Base-by-base conservation (phyloP, 441 rosid species). In the Metrosideros polymorpha region DNA sequence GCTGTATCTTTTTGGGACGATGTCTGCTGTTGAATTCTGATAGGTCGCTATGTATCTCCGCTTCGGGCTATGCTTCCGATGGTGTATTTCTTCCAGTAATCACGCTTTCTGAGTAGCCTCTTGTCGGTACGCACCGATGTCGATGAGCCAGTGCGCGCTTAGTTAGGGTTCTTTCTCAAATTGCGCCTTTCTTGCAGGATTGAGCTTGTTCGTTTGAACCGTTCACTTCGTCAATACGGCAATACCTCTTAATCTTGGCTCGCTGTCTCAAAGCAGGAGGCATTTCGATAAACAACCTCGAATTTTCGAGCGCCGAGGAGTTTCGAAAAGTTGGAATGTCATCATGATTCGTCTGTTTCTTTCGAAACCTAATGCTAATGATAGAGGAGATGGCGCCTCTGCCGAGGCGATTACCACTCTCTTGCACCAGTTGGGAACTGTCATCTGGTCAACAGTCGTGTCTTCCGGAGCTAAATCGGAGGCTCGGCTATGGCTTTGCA, bases 401-500 rank as follows among this genome's bases (percentile, higher is more conserved):
- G 83, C 89, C 55, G 85, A 91, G 89, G 85, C 50, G 76, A 87
- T 93, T 86, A 85, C 92, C 25, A 88, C 93, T 61, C 94, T 90
- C 85, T 89, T 96, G 85, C 90, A 90, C 63, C 85, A 90, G 82
- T 87, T 96, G 79, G 92, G 91, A 56, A 90, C 95, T 27, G 91
- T 91, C 71, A 84, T 97, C 84, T 93, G 96, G 93, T 91, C 96
- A 18, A 27, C 83, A 43, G 43, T 96, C 83, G 91, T 92, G 35
- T 87, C 91, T 25, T 85, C 87, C 24, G 96, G 92, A 59, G 94
- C 95, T 50, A 90, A 95, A 79, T 94, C 98, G 45, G 99, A 95
- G 91, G 95, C 99, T 89, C 95, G 93, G 18, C 86, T 95, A 47
- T 97, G 99, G 99, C 96, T 96, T 47, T 93, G 93, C 91, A 90